Percentiles rank a stretch among this genome's conserved stretches.
These are phyloP conservation scores for Trichophyton mentagrophytes DNA, from an alignment of 2,329 filamentous ascomycete species.

Conservation along the genomic window DNA sequence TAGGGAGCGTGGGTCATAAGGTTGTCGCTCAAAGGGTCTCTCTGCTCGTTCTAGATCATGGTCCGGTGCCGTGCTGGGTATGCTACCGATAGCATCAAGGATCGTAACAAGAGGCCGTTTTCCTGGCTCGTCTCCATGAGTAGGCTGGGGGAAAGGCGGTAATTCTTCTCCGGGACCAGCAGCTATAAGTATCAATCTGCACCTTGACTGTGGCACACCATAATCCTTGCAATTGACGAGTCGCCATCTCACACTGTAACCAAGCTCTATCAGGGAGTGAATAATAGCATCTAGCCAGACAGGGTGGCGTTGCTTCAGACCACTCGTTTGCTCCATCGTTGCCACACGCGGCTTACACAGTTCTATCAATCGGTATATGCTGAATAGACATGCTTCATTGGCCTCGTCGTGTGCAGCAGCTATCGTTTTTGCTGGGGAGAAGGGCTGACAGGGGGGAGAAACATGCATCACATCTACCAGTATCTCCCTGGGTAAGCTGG, in stretches of 20 bases:
- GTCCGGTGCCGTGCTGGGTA: conserved; percentile 30
- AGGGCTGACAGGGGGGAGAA: conserved; percentile 66
- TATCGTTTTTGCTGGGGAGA: conserved; percentile 57
- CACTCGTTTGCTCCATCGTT: conserved; percentile 69
- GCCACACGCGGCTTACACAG: conserved; percentile 52
- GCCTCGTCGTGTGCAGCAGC: conserved; percentile 46
- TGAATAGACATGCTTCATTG: conserved; percentile 49
- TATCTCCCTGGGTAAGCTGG: conserved; percentile 20
- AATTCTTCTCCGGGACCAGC: conserved; percentile 56
- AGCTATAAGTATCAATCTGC: conserved; percentile 41
- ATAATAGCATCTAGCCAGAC: conserved; percentile 49
- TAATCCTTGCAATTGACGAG: conserved; percentile 41
- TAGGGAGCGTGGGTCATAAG: conserved; percentile 40
- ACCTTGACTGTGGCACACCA: conserved; percentile 38
- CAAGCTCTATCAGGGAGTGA: conserved; percentile 48
- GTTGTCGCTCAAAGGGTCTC: conserved; percentile 18
- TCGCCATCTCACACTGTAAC: conserved; percentile 60
- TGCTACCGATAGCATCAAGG: conserved; percentile 27
- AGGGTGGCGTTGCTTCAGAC: conserved; percentile 45
- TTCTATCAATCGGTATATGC: conserved; percentile 41
- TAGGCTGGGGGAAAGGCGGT: conserved; percentile 51
- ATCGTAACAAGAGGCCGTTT: conserved; percentile 32
- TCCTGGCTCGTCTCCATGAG: conserved; percentile 36
- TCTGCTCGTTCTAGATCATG: conserved; percentile 27
- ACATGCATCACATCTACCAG: conserved; percentile 59